Evolutionary conservation across 805 yeast species (phyloP).

Genomic region (Metschnikowia matae): DNA sequence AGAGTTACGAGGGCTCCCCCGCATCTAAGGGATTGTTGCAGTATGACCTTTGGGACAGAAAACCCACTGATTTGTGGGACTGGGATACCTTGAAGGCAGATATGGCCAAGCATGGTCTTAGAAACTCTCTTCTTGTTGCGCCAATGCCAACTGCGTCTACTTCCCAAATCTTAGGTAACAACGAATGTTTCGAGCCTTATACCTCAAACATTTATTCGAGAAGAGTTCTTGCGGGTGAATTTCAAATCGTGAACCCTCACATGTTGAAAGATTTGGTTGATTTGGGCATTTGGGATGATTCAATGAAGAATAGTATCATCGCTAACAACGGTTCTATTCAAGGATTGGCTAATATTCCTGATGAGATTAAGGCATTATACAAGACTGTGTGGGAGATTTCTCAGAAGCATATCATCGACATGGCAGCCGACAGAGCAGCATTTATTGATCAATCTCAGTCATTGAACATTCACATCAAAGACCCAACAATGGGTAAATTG

Average conservation of each 20-base stretch:
- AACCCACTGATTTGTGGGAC: slow-evolving; percentile 56
- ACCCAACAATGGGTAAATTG: slow-evolving; percentile 93
- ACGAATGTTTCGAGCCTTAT: slow-evolving; percentile 61
- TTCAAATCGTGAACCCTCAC: slow-evolving; percentile 60
- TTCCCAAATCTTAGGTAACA: slow-evolving; percentile 57
- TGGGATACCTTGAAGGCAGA: slow-evolving; percentile 54
- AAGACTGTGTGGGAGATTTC: slow-evolving; percentile 62
- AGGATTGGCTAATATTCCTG: slow-evolving; percentile 50
- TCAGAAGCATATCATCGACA: slow-evolving; percentile 53
- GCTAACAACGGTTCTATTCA: slow-evolving; percentile 57
- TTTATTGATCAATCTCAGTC: slow-evolving; percentile 91
- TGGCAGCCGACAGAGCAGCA: slow-evolving; percentile 72
- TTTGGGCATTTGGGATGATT: slow-evolving; percentile 54
- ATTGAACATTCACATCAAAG: slow-evolving; percentile 79
- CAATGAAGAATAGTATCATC: slow-evolving; percentile 54
- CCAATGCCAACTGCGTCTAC: slow-evolving; percentile 70
- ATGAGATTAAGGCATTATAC: slow-evolving; percentile 50
- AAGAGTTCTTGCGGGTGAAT: slow-evolving; percentile 61
- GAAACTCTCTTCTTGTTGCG: slow-evolving; percentile 59
- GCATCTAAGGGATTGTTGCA: slow-evolving; percentile 56
- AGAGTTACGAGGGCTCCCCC: slow-evolving; percentile 52
- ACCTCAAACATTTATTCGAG: slow-evolving; percentile 60
- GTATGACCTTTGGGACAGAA: slow-evolving; percentile 55
- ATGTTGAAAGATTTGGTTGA: slow-evolving; percentile 55
- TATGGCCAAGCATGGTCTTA: slow-evolving; percentile 46